Conservation (phyloP, 441 rosid genomes). For the Geranium incanum region DNA sequence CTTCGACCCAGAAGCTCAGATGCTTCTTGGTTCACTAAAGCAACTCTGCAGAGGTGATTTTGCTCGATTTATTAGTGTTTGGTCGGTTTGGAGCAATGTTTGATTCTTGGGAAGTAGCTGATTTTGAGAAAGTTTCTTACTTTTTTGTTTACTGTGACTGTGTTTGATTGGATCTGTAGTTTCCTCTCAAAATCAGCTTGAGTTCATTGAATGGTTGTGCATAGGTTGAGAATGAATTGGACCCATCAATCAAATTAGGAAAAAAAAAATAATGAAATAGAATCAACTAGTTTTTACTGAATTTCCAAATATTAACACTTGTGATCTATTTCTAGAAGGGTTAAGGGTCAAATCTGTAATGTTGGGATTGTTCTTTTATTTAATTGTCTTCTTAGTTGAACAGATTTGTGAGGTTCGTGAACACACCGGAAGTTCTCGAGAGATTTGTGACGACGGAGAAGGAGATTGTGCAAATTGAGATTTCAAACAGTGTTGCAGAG, state of each 20-base stretch:
- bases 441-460: slow-evolving; percentile 74
- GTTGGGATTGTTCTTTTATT: neutral
- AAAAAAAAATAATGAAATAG: no score
- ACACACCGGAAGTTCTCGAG: slow-evolving; percentile 92
- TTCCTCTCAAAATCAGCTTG: neutral
- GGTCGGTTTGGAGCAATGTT: neutral
- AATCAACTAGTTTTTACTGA: neutral
- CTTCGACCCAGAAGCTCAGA: slow-evolving; percentile 43
- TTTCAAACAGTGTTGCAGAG: slow-evolving; percentile 43
- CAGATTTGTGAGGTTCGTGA: slow-evolving; percentile 88
- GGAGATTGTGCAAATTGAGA: slow-evolving; percentile 76
- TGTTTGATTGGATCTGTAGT: neutral
- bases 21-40: slow-evolving; percentile 77
- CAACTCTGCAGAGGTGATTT: slow-evolving; percentile 69
- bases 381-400: neutral
- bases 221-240: neutral
- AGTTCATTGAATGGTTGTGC: neutral
- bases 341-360: neutral
- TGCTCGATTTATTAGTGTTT: neutral
- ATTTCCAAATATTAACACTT: neutral
- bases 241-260: neutral
- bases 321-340: neutral
- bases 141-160: neutral
- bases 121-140: neutral
- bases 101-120: neutral